These are phyloP conservation scores for Candida koratica DNA, from an alignment of 805 yeast genomes.

Conservation along the genomic window DNA sequence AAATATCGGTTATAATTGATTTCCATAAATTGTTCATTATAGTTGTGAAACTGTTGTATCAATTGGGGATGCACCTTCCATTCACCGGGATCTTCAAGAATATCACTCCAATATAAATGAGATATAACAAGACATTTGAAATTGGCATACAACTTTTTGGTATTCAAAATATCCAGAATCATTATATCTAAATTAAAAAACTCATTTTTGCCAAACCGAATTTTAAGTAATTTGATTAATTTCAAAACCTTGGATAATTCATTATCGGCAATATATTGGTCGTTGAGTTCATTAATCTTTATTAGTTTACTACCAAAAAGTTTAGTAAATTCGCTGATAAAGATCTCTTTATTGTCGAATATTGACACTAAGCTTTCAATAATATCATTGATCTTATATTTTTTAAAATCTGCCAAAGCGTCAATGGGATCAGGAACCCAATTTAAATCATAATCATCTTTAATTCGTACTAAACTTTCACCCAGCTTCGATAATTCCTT, in stretches of 20 bases:
- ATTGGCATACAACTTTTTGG: conserved; percentile 22
- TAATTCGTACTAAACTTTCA: conserved; percentile 9
- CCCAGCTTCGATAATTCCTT: conserved; percentile 42
- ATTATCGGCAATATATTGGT: conserved; percentile 17
- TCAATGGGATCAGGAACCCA: conserved; percentile 90
- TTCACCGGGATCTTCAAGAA: conserved; percentile 20
- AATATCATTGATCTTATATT: conserved; percentile 57
- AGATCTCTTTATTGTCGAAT: conserved; percentile 63
- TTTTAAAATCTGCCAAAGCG: conserved; percentile 80
- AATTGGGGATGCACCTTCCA: conserved; percentile 49
- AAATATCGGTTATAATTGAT: conserved; percentile 58
- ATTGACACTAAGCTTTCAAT: conserved; percentile 70
- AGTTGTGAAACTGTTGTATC: conserved; percentile 38
- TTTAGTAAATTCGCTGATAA: conserved; percentile 60
- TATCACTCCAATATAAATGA: conserved; percentile 66
- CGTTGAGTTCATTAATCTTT: conserved; percentile 12
- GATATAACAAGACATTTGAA: conserved; percentile 64
- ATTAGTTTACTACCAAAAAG: conserved; percentile 59
- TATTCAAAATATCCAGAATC: conserved; percentile 66
- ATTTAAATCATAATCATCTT: conserved; percentile 46
- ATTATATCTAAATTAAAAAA: conserved; percentile 75
- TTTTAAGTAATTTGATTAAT: conserved; percentile 52
- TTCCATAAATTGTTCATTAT: conserved; percentile 38
- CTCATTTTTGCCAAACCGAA: conserved; percentile 62
- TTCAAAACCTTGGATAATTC: conserved; percentile 26